Percentiles rank a stretch among this genome's conserved stretches.
phyloP scores from a whole-genome alignment of 768 basidiomycete genomes.

The Tylopilus vinaceipallidus region DNA sequence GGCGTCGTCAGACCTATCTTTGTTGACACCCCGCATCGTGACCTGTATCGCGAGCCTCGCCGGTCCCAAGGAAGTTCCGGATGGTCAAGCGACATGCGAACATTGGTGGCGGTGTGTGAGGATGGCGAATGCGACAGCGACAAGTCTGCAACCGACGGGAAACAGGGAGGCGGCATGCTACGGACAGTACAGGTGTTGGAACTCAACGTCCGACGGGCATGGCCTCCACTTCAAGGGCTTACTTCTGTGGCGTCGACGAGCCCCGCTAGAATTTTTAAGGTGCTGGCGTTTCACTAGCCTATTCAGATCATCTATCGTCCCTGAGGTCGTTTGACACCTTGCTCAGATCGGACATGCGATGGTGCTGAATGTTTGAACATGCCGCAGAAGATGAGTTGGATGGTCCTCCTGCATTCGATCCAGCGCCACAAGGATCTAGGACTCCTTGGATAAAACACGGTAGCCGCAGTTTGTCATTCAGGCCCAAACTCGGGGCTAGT shows the following conservation, averaged over 20 bases:
- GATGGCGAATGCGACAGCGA: neutral
- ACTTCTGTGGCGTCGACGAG: slow-evolving; percentile 1
- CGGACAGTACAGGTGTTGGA: too few relatives aligned
- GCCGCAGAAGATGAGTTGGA: neutral
- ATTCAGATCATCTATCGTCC: neutral
- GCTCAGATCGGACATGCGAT: slow-evolving; percentile 1
- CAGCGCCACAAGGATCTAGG: neutral
- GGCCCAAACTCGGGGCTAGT: too few relatives aligned
- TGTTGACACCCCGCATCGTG: neutral
- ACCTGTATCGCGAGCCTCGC: neutral
- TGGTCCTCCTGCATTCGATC: neutral
- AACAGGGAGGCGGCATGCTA: too few relatives aligned
- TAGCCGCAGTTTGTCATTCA: neutral
- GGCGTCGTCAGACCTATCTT: neutral
- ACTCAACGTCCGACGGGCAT: too few relatives aligned
- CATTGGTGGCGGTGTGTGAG: neutral
- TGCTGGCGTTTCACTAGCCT: slow-evolving; percentile 7
- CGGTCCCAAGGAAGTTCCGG: neutral
- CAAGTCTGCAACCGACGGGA: too few relatives aligned
- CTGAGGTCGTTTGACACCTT: neutral
- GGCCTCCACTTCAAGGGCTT: neutral
- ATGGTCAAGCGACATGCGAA: neutral
- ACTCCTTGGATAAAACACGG: neutral
- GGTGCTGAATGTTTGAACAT: neutral
- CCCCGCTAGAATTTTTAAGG: slow-evolving; percentile 2